These are phyloP conservation scores for Phtheirospermum japonicum DNA, from an alignment of 257 asterid species.

Conservation along the genomic window DNA sequence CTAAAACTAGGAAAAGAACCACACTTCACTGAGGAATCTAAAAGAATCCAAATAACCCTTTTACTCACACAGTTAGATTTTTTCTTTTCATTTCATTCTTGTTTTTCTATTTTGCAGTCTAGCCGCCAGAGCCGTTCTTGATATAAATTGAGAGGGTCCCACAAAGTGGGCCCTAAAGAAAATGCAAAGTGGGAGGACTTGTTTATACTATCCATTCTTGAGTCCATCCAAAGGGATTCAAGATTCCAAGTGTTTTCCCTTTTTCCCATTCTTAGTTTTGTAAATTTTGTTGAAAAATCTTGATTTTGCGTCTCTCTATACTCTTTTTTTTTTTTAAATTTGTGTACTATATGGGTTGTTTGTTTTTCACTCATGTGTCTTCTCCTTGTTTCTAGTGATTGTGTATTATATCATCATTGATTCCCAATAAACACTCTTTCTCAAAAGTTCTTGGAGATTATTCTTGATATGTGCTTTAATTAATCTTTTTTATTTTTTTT, in stretches of 20 bases:
- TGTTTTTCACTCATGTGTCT: conserved; percentile 29
- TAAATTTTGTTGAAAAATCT: no score
- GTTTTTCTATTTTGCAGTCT: no score
- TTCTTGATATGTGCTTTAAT: conserved; percentile 28
- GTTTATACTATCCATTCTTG: conserved; percentile 33
- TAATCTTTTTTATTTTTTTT: background rate
- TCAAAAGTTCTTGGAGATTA: conserved; percentile 21
- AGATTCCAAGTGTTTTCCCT: no score
- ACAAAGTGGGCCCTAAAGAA: no score
- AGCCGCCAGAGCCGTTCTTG: no score
- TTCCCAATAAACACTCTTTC: conserved; percentile 10
- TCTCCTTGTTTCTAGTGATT: conserved; percentile 19
- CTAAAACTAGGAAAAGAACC: background rate
- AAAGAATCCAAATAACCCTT: no score
- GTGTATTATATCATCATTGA: conserved; percentile 30
- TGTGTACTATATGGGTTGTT: conserved; percentile 19
- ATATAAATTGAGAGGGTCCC: no score
- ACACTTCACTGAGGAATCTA: background rate
- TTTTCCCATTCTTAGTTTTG: no score
- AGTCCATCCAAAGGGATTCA: conserved; percentile 51
- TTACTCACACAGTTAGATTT: no score
- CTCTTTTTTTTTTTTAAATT: conserved; percentile 5
- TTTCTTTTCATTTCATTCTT: no score
- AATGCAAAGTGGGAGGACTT: background rate
- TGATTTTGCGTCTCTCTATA: no score